Conservation (phyloP, 1,284 basidiomycete species). For the Naganishia sp. region DNA sequence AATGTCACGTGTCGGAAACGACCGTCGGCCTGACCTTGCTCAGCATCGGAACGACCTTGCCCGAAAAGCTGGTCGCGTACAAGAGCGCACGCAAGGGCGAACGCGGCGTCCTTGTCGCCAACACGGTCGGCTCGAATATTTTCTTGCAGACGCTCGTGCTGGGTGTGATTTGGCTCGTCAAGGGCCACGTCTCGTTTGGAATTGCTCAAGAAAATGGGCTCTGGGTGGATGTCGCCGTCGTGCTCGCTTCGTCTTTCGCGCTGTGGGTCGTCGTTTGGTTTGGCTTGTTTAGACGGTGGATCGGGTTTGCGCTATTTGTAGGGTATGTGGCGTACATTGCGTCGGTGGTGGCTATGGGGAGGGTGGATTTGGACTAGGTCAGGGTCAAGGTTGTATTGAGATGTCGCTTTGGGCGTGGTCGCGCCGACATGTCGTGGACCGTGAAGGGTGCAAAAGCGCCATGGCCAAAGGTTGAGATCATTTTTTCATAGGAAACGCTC, state of each 20-base stretch:
- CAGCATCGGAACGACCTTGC: conserved; percentile 47
- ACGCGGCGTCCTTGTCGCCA: conserved; percentile 45
- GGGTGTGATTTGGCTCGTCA: conserved; percentile 41
- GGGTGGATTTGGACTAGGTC: conserved; percentile 3
- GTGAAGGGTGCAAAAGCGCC: too few relatives aligned
- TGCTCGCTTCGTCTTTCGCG: conserved; percentile 14
- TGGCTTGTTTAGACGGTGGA: conserved; percentile 23
- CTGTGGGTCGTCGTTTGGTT: conserved; percentile 30
- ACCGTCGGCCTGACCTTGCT: conserved; percentile 45
- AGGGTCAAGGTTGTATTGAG: background rate
- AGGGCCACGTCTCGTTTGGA: conserved; percentile 3
- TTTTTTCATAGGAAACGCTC: background rate
- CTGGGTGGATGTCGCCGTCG: conserved; percentile 27
- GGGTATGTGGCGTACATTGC: conserved; percentile 30
- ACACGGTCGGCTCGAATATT: conserved; percentile 48
- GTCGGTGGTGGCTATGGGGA: conserved; percentile 5
- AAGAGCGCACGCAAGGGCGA: conserved; percentile 41
- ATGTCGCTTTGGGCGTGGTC: too few relatives aligned
- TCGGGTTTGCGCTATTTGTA: conserved; percentile 27
- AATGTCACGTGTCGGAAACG: conserved; percentile 41
- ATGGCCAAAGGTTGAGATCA: too few relatives aligned
- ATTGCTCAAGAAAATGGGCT: background rate
- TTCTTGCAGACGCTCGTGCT: conserved; percentile 48
- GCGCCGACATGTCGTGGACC: too few relatives aligned
- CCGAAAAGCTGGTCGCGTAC: conserved; percentile 47